phyloP scores from a whole-genome alignment of 2,329 filamentous ascomycete species.

The Diaporthe sp. region DNA sequence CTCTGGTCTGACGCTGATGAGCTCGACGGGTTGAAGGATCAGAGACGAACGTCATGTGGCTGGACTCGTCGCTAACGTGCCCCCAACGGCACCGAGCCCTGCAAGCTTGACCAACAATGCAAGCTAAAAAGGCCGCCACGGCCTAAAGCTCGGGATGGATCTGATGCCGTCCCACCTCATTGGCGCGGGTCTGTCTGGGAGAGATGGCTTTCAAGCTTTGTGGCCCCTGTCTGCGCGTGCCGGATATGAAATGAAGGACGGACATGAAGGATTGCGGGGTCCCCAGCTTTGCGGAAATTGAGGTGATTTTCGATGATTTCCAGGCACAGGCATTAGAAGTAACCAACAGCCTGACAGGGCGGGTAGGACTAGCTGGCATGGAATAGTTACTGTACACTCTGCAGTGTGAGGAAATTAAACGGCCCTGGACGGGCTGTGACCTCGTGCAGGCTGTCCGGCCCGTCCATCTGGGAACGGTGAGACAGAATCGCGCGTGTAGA shows the following conservation, averaged over 20 bases:
- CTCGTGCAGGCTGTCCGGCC: not conserved
- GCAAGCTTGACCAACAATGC: slow-evolving; percentile 12
- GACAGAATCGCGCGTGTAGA: not conserved
- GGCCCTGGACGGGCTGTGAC: not conserved
- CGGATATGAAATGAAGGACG: slow-evolving; percentile 25
- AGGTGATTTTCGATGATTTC: not conserved
- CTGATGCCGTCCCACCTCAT: slow-evolving; percentile 12
- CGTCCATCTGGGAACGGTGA: not conserved
- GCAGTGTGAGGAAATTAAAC: not conserved
- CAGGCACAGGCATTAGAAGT: not conserved
- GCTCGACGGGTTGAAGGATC: not conserved
- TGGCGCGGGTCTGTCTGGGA: slow-evolving; percentile 20
- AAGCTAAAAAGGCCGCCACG: slow-evolving; percentile 18
- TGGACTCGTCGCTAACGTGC: not conserved
- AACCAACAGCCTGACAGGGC: not conserved
- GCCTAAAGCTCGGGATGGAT: slow-evolving; percentile 23
- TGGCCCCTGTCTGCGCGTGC: slow-evolving; percentile 29
- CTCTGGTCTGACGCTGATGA: slow-evolving; percentile 2
- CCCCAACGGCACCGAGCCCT: slow-evolving; percentile 10
- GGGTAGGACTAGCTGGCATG: not conserved
- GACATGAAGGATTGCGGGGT: slow-evolving; percentile 22
- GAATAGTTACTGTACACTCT: not conserved
- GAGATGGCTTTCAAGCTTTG: slow-evolving; percentile 30
- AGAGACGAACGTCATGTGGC: slow-evolving; percentile 26
- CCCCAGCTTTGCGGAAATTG: slow-evolving; percentile 31